Conservation (phyloP, 208 protist species). For the Wallacemonas sp. region DNA sequence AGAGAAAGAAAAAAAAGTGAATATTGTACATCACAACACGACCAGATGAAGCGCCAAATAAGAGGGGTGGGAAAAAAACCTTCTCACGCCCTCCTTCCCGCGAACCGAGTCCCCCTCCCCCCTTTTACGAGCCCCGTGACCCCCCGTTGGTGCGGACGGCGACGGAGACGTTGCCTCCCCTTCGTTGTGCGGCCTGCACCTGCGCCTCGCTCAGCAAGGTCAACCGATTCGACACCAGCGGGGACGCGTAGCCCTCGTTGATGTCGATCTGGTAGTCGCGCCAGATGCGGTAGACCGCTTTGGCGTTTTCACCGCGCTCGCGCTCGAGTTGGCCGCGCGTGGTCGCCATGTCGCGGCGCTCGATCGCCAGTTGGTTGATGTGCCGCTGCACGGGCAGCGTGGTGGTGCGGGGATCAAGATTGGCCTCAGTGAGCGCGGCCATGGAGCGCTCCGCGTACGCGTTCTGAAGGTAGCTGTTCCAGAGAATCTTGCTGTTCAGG, state of each 20-base stretch:
- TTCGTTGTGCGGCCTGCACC: slow-evolving; percentile 10
- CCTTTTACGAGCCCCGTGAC: too few species aligned
- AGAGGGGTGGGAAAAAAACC: too few species aligned
- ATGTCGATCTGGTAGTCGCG: slow-evolving; percentile 76
- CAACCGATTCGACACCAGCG: slow-evolving; percentile 32
- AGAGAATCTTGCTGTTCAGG: slow-evolving; percentile 55
- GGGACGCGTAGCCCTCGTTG: slow-evolving; percentile 47
- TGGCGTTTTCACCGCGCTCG: slow-evolving; percentile 75
- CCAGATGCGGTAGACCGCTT: slow-evolving; percentile 82
- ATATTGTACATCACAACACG: slow-evolving; percentile 1
- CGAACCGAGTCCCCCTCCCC: too few species aligned
- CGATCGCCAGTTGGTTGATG: slow-evolving; percentile 64
- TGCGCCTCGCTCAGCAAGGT: slow-evolving; percentile 30
- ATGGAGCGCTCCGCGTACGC: slow-evolving; percentile 65
- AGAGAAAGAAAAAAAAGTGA: slow-evolving; percentile 1
- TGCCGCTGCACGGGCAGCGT: slow-evolving; percentile 56
- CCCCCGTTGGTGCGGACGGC: slow-evolving; percentile 15
- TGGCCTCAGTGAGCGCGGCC: slow-evolving; percentile 49
- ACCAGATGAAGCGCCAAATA: too few species aligned
- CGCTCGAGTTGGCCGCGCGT: slow-evolving; percentile 45
- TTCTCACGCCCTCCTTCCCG: too few species aligned
- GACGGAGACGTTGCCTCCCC: background rate
- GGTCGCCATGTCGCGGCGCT: slow-evolving; percentile 42
- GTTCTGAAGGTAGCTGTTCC: slow-evolving; percentile 72
- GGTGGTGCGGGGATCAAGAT: slow-evolving; percentile 64